phyloP scores from a whole-genome alignment of 768 basidiomycete species.

The Tylopilus sp. region DNA sequence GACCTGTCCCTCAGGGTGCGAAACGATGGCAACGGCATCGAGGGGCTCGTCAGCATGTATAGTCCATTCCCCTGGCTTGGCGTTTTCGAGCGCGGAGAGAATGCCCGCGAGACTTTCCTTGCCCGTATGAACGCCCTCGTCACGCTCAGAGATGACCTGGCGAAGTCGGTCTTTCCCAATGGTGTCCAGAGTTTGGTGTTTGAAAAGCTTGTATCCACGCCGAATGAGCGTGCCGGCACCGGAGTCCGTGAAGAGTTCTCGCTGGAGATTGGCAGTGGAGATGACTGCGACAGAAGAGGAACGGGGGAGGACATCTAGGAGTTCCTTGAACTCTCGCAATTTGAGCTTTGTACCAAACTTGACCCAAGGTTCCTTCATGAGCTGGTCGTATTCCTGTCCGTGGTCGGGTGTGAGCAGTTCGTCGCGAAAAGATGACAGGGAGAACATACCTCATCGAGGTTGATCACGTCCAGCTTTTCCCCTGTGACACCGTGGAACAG shows the following conservation, averaged over 20 bases:
- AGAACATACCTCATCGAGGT: conserved; percentile 80
- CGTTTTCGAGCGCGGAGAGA: conserved; percentile 50
- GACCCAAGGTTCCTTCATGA: conserved; percentile 99
- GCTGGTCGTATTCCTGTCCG: conserved; percentile 82
- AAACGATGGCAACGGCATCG: conserved; percentile 91
- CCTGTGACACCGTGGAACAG: conserved; percentile 97
- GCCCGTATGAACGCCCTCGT: conserved; percentile 85
- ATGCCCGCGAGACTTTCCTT: conserved; percentile 84
- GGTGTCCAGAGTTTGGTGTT: conserved; percentile 72
- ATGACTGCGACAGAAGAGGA: conserved; percentile 99
- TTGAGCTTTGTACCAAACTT: conserved; percentile 99
- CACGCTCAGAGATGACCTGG: conserved; percentile 92
- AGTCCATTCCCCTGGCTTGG: conserved; percentile 83
- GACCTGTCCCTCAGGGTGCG: conserved; percentile 37
- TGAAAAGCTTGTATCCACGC: conserved; percentile 97
- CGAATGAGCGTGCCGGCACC: conserved; percentile 98
- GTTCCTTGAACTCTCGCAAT: conserved; percentile 97
- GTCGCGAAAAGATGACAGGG: no score
- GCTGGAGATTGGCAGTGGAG: conserved; percentile 86
- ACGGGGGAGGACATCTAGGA: conserved; percentile 95
- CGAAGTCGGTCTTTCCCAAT: conserved; percentile 94
- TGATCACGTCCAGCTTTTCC: conserved; percentile 94
- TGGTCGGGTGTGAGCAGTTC: no score
- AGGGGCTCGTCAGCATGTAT: conserved; percentile 99
- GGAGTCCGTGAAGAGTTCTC: conserved; percentile 97